Percentiles rank a stretch among this genome's conserved stretches.
Conservation (phyloP, 2,329 filamentous ascomycete species). For the Aspergillus ochraceoroseus region DNA sequence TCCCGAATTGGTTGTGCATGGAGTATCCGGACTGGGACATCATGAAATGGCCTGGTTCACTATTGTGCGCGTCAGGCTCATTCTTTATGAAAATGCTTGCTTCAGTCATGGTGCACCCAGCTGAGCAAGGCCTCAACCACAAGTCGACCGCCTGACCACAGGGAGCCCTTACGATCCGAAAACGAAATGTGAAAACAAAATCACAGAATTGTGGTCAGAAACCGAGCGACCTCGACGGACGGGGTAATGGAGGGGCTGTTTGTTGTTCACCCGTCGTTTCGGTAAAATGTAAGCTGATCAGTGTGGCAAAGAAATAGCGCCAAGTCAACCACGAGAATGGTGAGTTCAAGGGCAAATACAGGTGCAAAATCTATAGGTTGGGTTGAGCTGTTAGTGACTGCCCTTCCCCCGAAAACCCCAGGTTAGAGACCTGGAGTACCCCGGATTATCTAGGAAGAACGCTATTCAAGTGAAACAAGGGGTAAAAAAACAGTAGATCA, state of each 20-base stretch:
- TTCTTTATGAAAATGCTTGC: slow-evolving; percentile 62
- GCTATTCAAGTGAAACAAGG: too few relatives aligned
- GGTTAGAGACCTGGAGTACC: too few relatives aligned
- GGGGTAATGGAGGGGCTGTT: not conserved
- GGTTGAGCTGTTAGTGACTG: too few relatives aligned
- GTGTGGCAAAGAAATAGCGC: slow-evolving; percentile 4
- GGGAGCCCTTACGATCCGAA: slow-evolving; percentile 23
- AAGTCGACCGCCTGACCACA: slow-evolving; percentile 12
- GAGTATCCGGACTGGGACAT: slow-evolving; percentile 48
- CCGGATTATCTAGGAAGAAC: too few relatives aligned
- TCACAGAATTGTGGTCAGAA: not conserved
- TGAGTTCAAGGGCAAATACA: not conserved
- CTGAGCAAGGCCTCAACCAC: slow-evolving; percentile 13
- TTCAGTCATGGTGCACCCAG: slow-evolving; percentile 47
- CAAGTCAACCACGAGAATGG: not conserved
- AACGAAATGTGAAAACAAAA: slow-evolving; percentile 5
- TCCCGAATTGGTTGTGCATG: slow-evolving; percentile 52
- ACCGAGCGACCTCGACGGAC: not conserved
- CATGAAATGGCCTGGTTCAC: slow-evolving; percentile 49
- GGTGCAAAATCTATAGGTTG: not conserved
- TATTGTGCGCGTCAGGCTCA: slow-evolving; percentile 60
- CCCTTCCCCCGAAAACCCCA: too few relatives aligned
- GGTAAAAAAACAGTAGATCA: not conserved
- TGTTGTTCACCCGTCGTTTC: slow-evolving; percentile 5
- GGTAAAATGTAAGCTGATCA: slow-evolving; percentile 10